Base-by-base conservation (phyloP, 208 protist genomes). In the Tritrichomonas musculus region DNA sequence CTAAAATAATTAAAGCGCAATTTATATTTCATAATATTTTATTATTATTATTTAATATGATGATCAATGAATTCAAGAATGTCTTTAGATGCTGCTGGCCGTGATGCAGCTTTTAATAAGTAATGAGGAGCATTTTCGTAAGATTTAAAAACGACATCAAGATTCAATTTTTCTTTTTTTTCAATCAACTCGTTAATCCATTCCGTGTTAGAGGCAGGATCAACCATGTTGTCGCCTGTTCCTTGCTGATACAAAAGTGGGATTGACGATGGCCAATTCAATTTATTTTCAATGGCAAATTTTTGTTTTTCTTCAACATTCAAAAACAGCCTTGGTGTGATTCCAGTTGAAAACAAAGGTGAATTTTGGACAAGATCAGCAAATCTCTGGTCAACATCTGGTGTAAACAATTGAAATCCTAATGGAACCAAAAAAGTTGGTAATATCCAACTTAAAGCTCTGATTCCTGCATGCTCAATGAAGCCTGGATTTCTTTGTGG, bases 11-110 rank as follows among this genome's bases (percentile, higher is more conserved):
- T n/a, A n/a, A n/a, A n/a, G n/a, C n/a, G n/a, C n/a, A n/a, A n/a
- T n/a, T n/a, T n/a, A n/a, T n/a, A n/a, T n/a, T n/a, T n/a, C n/a
- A n/a, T n/a, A n/a, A n/a, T n/a, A n/a, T n/a, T n/a, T n/a, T n/a
- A n/a, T n/a, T n/a, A n/a, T n/a, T n/a, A n/a, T n/a, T n/a, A n/a
- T n/a, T n/a, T n/a, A n/a, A n/a, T n/a, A n/a, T n/a, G n/a, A n/a
- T n/a, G n/a, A n/a, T n/a, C n/a, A n/a, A 88, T 88, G 47, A 88
- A 88, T 11, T 88, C 77, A 5, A 88, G 39, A 13, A 88, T 53
- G 39, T 88, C 77, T 9, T 30, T 3, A 60, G 39, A 39, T 1
- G 20, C 39, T 27, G 53, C 25, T 11, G 5, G 5, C 1, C 77
- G 8, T 20, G 8, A 39, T 60, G 0, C 0, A 0, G 41, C n/a